Evolutionary conservation across 306 rosid genomes (phyloP), one percentile per base, ranked within the genome.

Genomic region (Vigna hirtella): DNA sequence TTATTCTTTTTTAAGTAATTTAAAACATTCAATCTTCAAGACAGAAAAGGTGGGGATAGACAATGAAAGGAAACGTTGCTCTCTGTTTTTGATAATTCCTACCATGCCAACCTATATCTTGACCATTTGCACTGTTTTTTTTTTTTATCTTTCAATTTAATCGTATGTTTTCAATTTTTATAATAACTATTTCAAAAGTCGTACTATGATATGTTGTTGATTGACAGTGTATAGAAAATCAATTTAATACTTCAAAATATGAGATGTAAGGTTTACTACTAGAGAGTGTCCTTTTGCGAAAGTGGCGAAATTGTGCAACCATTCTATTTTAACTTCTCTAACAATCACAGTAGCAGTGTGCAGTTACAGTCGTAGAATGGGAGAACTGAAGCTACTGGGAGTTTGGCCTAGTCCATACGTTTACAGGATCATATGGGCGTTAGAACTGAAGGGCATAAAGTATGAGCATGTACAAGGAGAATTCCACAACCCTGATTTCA

Each of bases 341-440:
- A 30, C 34, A 30, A 30, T 30, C 34, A 30, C 4, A 16, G 3
- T 1, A 63, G 9, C 16, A 34, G n/a, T 7, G 12, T 36, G 70
- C 49, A 36, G 16, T 64, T 64, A 13, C 28, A 64, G 70, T 15
- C 15, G 9, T 17, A 65, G 36, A 66, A 66, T 66, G 72, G 55
- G 72, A 20, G 72, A 66, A 66, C 55, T 66, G 72, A 66, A 66
- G 55, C 72, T 66, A 43, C 72, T 66, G 20, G 72, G 72, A 66
- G 72, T 45, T 42, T 66, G 72, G 72, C 72, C 55, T 11, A 66
- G 72, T 66, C 1, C 55, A 66, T 66, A 12, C 7, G 72, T 66
- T 42, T 66, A 66, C 72, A 66, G 72, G 38, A 45, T 66, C 72
- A 42, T 66, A 43, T 66, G 72, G 72, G 72, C 55, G 7, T 66